Evolutionary conservation across 2,329 filamentous ascomycete genomes (phyloP), one percentile per base, ranked within the genome.

Genomic region (Botrytis cinerea): DNA sequence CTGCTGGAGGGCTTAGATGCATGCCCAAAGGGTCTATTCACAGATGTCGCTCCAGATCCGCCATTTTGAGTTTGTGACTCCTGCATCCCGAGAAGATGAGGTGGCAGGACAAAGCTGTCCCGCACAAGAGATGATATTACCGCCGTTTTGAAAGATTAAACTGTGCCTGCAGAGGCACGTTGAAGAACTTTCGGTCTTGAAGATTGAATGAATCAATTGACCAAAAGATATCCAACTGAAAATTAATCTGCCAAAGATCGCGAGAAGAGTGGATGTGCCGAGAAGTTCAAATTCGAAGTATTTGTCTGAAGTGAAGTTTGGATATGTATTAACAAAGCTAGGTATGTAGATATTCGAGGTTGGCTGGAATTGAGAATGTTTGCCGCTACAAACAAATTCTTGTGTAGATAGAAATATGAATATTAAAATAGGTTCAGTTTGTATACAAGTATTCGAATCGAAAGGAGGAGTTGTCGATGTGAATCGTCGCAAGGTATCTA

Each of bases 21-120:
- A 80, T 92, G 90, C 78, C 91, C 90, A 59, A 85, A 86, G 79
- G 92, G 92, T 84, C 89, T 93, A 82, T 82, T 87, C 80, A 81
- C 86, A 79, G 83, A 85, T 81, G 83, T 86, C 80, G 82, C 84
- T 81, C 85, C 88, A 78, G 86, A 87, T 81, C 85, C 89, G 14
- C 66, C 71, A 73, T 87, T 86, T 78, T 88, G 88, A 78, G 87
- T 86, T 80, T 93, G 91, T 84, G 93, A 90, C 84, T 93, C 92
- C 89, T 97, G 95, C 95, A 98, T 98, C 84, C 90, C 90, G 86
- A 95, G 90, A 82, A 94, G 87, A 87, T 94, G 92, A 87, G 92
- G 91, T 85, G 92, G 86, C 83, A 88, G 93, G 91, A 93, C 91
- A 86, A 93, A 89, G 83, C 87, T 92, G 92, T 95, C 93, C 93